phyloP scores from a whole-genome alignment of 179 eudicot genomes.

The Actinidia arguta region DNA sequence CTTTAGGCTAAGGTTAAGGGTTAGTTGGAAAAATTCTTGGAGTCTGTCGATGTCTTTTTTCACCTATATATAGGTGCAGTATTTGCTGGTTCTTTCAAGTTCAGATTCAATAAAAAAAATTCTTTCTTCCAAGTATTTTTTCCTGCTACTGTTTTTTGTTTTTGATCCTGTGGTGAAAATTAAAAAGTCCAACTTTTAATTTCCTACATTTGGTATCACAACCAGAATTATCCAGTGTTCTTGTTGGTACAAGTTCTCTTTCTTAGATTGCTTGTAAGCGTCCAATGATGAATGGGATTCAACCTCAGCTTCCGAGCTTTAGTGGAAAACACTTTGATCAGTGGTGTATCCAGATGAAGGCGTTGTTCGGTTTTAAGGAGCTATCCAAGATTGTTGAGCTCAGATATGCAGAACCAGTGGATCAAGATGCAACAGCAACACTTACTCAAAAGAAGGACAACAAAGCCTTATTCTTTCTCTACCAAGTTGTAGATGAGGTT shows the following conservation, averaged over 20 bases:
- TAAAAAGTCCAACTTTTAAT: not conserved
- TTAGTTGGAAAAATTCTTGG: no score
- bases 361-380: not conserved
- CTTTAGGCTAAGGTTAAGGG: no score
- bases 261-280: conserved; percentile 6
- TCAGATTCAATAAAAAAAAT: no score
- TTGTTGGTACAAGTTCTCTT: conserved; percentile 5
- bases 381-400: not conserved
- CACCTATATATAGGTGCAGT: no score
- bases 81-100: no score
- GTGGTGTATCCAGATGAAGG: conserved; percentile 1
- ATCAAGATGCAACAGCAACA: not conserved
- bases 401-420: not conserved
- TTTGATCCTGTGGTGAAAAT: not conserved
- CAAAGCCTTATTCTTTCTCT: conserved; percentile 9
- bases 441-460: conserved; percentile 11
- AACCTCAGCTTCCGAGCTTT: not conserved
- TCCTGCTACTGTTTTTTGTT: not conserved
- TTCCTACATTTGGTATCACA: not conserved
- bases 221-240: not conserved
- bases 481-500: conserved; percentile 16
- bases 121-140: no score
- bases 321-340: not conserved
- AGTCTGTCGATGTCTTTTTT: no score
- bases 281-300: not conserved